These are phyloP conservation scores for Catharanthus roseus DNA, from an alignment of 257 asterid species.

Conservation along the genomic window DNA sequence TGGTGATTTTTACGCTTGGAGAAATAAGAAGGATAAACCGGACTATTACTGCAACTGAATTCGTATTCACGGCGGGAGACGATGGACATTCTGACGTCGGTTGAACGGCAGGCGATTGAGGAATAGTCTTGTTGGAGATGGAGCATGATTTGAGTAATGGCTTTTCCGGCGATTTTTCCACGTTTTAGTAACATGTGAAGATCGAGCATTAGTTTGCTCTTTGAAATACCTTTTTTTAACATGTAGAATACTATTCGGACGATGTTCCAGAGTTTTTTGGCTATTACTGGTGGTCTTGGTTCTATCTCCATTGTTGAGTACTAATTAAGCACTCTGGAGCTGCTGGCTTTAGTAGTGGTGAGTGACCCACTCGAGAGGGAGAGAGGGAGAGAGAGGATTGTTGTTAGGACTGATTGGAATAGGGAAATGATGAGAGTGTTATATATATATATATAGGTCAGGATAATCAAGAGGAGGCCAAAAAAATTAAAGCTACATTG, in stretches of 20 bases:
- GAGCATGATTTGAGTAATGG: conserved; percentile 28
- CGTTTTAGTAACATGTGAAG: conserved; percentile 23
- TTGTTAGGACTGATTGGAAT: conserved; percentile 16
- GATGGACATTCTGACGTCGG: conserved; percentile 25
- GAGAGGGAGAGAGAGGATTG: conserved; percentile 1
- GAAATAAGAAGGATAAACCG: conserved; percentile 15
- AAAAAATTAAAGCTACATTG: neutral
- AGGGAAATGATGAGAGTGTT: conserved; percentile 11
- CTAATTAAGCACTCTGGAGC: neutral
- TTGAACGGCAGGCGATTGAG: conserved; percentile 27
- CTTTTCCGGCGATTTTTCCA: conserved; percentile 34
- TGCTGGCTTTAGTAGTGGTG: too few species aligned
- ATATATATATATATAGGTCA: conserved; percentile 20
- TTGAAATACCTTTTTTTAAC: conserved; percentile 36
- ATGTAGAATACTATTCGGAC: conserved; percentile 26
- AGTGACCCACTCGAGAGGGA: neutral
- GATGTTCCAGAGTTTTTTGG: conserved; percentile 28
- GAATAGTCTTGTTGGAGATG: conserved; percentile 21
- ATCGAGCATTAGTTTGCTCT: conserved; percentile 26
- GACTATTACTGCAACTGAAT: conserved; percentile 42
- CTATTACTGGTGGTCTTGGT: conserved; percentile 15
- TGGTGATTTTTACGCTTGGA: conserved; percentile 19
- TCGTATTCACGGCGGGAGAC: conserved; percentile 34
- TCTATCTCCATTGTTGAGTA: conserved; percentile 28
- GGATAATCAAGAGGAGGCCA: conserved; percentile 5